Evolutionary conservation across 2,329 filamentous ascomycete species (phyloP), one percentile per base, ranked within the genome.

Genomic region (Emericellopsis cladophorae): DNA sequence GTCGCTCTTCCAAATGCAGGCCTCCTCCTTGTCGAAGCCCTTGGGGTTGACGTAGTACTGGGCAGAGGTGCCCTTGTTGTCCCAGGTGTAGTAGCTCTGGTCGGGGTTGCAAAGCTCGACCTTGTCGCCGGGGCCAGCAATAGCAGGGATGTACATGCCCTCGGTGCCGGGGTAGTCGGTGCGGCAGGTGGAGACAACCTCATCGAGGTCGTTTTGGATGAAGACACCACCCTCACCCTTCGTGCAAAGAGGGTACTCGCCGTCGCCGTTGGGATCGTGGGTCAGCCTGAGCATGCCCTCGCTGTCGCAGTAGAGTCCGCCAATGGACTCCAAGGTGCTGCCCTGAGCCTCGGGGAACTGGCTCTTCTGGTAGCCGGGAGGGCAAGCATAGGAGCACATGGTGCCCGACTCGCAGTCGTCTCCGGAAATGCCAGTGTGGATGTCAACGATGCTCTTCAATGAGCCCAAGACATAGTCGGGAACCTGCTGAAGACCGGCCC

Each of bases 21-120:
- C 84, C 11, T 89, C 64, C 48, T 77, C 59, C 44, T 78, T 65
- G 15, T 63, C 52, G 40, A 83, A 68, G 45, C 87, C 88, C 51
- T 76, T 72, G 53, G 84, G 84, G 75, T 96, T 96, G 64, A 96
- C 75, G 59, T 98, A 98, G 74, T 95, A 96, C 66, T 96, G 92
- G 36, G 89, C 89, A 37, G 86, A 89, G 40, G 92, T 96, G 39
- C 66, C 52, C 59, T 74, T 73, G 51, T 75, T 75, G 54, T 85
- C 51, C 85, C 86, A 94, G 46, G 70, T 64, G 69, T 88, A 96
- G 70, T 90, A 94, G 39, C 59, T 57, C 45, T 80, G 77, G 48
- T 82, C 65, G 37, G 90, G 84, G 68, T 86, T 90, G 56, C 84
- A 86, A 48, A 98, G 65, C 31, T 69, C 62, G 45, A 76, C 65